These are phyloP conservation scores for Microdochium trichocladiopsis DNA, from an alignment of 2,329 filamentous ascomycete species.

Conservation along the genomic window DNA sequence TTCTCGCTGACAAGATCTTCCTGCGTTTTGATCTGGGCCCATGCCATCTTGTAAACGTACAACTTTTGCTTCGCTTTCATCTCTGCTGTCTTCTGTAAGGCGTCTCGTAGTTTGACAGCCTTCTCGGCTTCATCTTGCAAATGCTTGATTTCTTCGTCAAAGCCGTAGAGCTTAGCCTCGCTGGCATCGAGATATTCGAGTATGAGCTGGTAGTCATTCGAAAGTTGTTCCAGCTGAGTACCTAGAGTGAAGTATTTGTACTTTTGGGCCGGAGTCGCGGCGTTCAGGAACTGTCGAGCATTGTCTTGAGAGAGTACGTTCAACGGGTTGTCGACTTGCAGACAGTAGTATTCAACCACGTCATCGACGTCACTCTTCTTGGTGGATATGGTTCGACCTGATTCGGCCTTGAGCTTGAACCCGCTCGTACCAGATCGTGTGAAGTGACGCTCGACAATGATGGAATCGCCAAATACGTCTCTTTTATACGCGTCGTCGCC, in stretches of 20 bases:
- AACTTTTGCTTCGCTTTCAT: constrained; percentile 55
- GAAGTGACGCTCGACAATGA: constrained; percentile 89
- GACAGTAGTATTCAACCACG: constrained; percentile 84
- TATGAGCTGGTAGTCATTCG: constrained; percentile 83
- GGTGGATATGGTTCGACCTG: constrained; percentile 65
- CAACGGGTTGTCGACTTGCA: constrained; percentile 95
- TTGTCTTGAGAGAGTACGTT: constrained; percentile 94
- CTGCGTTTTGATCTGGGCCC: constrained; percentile 76
- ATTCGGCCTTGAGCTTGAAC: constrained; percentile 78
- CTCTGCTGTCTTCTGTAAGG: constrained; percentile 58
- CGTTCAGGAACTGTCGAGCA: constrained; percentile 86
- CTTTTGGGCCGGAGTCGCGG: constrained; percentile 74
- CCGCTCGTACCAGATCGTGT: constrained; percentile 65
- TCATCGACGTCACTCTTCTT: constrained; percentile 86
- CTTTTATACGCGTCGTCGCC: constrained; percentile 79
- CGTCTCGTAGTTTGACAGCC: constrained; percentile 57
- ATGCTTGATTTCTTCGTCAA: constrained; percentile 54
- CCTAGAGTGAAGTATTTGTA: constrained; percentile 96
- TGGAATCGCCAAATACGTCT: constrained; percentile 74
- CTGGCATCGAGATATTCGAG: constrained; percentile 72
- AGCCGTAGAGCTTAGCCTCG: constrained; percentile 53
- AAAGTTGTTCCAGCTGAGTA: constrained; percentile 85
- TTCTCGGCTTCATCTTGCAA: constrained; percentile 53
- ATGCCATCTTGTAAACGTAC: constrained; percentile 65
- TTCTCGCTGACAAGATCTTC: constrained; percentile 45